phyloP scores from a whole-genome alignment of 305 asterid species.

The Nicotiana rustica region DNA sequence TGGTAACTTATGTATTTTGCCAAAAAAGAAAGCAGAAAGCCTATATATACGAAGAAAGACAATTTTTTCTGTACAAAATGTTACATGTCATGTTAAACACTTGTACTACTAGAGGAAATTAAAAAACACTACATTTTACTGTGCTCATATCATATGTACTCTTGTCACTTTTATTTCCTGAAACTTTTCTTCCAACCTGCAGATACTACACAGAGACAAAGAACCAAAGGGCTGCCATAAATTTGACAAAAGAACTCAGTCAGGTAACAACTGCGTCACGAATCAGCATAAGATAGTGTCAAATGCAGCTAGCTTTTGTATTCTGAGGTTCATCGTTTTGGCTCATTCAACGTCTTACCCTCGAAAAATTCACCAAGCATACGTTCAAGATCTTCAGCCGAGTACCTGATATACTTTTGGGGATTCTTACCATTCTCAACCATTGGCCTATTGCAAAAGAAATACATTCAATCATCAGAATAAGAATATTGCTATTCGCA shows the following conservation, averaged over 20 bases:
- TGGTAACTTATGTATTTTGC: too few species aligned
- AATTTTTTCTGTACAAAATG: neutral
- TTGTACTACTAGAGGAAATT: neutral
- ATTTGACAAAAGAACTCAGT: neutral
- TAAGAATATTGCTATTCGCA: neutral
- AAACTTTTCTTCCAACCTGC: neutral
- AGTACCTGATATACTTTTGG: conserved; percentile 91
- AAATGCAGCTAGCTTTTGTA: conserved; percentile 14
- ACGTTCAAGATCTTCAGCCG: conserved; percentile 92
- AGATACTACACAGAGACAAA: neutral
- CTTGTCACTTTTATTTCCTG: conserved; percentile 17
- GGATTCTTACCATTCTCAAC: conserved; percentile 91
- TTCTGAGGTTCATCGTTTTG: conserved; percentile 62
- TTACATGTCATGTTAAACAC: neutral
- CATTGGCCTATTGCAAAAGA: conserved; percentile 66
- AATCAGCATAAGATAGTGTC: neutral
- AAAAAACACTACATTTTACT: neutral
- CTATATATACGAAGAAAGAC: neutral
- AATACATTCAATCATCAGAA: neutral
- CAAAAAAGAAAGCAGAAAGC: neutral
- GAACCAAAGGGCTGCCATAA: neutral
- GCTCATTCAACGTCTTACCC: conserved; percentile 87
- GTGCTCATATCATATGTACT: neutral
- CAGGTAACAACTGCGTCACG: neutral
- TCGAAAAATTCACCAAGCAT: conserved; percentile 97